Base-by-base conservation (phyloP, 2,329 filamentous ascomycete species). In the Thyridium curvatum region DNA sequence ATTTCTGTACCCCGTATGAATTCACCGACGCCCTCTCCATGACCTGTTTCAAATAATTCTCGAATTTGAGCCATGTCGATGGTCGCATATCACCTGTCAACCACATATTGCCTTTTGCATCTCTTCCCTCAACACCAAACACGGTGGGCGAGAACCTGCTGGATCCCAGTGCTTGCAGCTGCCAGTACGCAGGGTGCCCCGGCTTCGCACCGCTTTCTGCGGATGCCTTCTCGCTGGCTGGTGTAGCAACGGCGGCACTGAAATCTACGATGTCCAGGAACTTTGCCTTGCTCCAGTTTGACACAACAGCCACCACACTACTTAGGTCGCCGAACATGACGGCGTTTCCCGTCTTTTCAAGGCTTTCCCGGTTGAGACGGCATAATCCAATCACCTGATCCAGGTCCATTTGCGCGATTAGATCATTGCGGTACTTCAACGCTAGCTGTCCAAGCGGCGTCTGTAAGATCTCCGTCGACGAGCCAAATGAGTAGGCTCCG, bases 231-330 rank as follows among this genome's bases (percentile, higher is more conserved):
- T 26, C 21, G 21, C 21, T 26, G 10, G 30, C n/a, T 32, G 21
- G 21, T 6, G 21, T 26, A 10, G 43, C 15, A 3, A 49, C 39
- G 13, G 46, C 48, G 0, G 45, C 43, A 9, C 37, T 16, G 31
- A 51, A 46, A 35, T 51, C 45, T 3, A 46, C 34, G n/a, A 42
- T 18, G n/a, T 49, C 36, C 17, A 44, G 44, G 14, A 51, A 40
- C 12, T 32, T 28, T 5, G 31, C 42, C 36, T 43, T 44, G 12
- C 33, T 33, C 46, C 46, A 48, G 40, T 46, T 51, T 12, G 40
- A 40, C n/a, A 45, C 38, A 2, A 32, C 15, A 5, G 21, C 21
- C 21, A 26, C 21, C 9, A 26, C 21, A 10, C 21, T 26, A 10
- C 21, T 26, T 5, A 10, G 5, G 10, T 26, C 21, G 21, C 21